Evolutionary conservation across 169 alveolate species (phyloP).

Genomic region (Plasmodium vivax): DNA sequence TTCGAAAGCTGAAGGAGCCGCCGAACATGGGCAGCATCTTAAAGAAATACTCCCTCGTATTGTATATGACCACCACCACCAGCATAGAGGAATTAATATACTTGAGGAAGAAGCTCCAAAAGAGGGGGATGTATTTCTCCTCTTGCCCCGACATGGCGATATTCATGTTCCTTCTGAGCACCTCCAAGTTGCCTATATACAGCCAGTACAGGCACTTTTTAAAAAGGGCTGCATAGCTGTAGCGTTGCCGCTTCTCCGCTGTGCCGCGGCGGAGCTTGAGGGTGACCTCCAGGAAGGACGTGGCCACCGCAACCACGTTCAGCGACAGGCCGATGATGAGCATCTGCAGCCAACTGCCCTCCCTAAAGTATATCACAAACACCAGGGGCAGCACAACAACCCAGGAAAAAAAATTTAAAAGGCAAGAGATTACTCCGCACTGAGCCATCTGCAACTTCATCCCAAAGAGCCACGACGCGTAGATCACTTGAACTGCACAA

Average conservation of each 20-base stretch:
- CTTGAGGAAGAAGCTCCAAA: slow-evolving; percentile 55
- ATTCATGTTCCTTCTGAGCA: slow-evolving; percentile 49
- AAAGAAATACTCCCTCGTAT: slow-evolving; percentile 39
- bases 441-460: slow-evolving; percentile 36
- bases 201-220: slow-evolving; percentile 71
- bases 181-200: slow-evolving; percentile 53
- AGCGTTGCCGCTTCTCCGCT: background rate
- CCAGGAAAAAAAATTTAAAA: slow-evolving; percentile 44
- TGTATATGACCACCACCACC: slow-evolving; percentile 20
- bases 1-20: slow-evolving; percentile 26
- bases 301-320: slow-evolving; percentile 5
- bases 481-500: slow-evolving; percentile 21
- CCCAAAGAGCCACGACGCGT: slow-evolving; percentile 69
- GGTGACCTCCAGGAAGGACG: slow-evolving; percentile 23
- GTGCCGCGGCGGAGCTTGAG: background rate
- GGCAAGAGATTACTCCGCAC: slow-evolving; percentile 39
- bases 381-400: slow-evolving; percentile 19
- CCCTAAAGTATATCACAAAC: background rate
- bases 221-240: slow-evolving; percentile 4
- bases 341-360: background rate
- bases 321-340: slow-evolving; percentile 13
- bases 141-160: slow-evolving; percentile 67
- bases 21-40: slow-evolving; percentile 20
- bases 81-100: slow-evolving; percentile 59
- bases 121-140: slow-evolving; percentile 53